Percentiles rank a stretch among this genome's conserved stretches.
Evolutionary conservation across 768 basidiomycete species (phyloP).

Genomic region (Lentinula guzmanii): DNA sequence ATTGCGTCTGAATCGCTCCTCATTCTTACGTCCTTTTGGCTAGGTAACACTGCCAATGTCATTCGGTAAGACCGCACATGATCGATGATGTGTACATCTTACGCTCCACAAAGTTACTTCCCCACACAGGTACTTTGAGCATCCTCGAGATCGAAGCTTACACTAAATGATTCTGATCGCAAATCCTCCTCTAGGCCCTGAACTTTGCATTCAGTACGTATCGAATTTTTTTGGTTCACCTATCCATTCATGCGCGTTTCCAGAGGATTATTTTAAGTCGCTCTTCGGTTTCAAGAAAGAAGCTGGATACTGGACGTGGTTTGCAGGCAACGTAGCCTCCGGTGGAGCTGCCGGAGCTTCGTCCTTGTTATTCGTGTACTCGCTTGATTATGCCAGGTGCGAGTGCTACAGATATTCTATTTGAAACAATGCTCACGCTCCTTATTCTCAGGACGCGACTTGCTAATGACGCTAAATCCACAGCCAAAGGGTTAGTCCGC

Average conservation of each 20-base stretch:
- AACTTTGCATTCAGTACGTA: slow-evolving; percentile 97
- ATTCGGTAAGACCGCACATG: slow-evolving; percentile 34
- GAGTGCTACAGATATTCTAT: neutral
- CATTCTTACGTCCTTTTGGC: neutral
- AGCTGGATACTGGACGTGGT: slow-evolving; percentile 98
- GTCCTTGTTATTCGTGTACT: slow-evolving; percentile 98
- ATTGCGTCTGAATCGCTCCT: neutral
- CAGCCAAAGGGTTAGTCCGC: slow-evolving; percentile 19
- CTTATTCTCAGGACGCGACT: slow-evolving; percentile 75
- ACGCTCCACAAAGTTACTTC: slow-evolving; percentile 82
- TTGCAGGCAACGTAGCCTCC: slow-evolving; percentile 94
- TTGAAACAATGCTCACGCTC: neutral
- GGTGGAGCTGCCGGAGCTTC: slow-evolving; percentile 99
- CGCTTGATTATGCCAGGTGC: slow-evolving; percentile 85
- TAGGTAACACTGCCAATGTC: slow-evolving; percentile 99
- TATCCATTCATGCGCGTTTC: slow-evolving; percentile 9
- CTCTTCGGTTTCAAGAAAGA: slow-evolving; percentile 97
- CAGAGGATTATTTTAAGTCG: slow-evolving; percentile 99
- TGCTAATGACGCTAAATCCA: slow-evolving; percentile 94
- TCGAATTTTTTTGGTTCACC: slow-evolving; percentile 1
- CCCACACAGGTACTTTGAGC: slow-evolving; percentile 84
- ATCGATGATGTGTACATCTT: neutral
- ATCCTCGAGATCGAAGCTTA: neutral
- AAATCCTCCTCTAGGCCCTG: neutral
- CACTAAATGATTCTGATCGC: neutral